Percentiles rank a stretch among this genome's conserved stretches.
Evolutionary conservation across 78 protist genomes (phyloP).

Genomic region (Parvularia atlantis): DNA sequence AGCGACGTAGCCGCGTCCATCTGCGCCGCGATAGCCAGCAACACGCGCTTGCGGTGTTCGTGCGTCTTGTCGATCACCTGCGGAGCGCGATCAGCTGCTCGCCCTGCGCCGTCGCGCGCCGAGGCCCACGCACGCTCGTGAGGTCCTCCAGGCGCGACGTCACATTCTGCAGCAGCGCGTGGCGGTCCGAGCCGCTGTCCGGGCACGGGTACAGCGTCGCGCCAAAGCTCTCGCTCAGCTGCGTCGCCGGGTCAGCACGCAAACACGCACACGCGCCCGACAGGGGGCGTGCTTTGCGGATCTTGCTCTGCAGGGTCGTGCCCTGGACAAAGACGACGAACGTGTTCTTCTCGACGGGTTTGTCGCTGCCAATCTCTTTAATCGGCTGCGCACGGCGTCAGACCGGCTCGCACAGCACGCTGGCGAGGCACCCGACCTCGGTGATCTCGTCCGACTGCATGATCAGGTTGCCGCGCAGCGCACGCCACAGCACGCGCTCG

Average conservation of each 20-base stretch:
- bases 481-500: slow-evolving; percentile 77
- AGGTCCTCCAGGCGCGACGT: slow-evolving; percentile 31
- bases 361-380: too few species aligned
- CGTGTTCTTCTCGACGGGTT: slow-evolving; percentile 39
- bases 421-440: too few species aligned
- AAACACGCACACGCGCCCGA: too few species aligned
- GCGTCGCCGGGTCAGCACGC: too few species aligned
- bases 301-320: slow-evolving; percentile 45
- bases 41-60: neutral
- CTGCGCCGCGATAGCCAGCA: neutral
- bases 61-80: neutral
- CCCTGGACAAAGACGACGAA: slow-evolving; percentile 78
- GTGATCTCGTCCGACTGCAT: slow-evolving; percentile 48
- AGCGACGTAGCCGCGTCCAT: too few species aligned
- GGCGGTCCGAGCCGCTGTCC: slow-evolving; percentile 43
- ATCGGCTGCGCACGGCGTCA: too few species aligned
- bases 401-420: neutral
- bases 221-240: slow-evolving; percentile 66
- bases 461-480: slow-evolving; percentile 75
- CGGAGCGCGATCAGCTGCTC: too few species aligned
- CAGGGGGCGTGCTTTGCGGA: slow-evolving; percentile 20
- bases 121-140: neutral
- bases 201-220: slow-evolving; percentile 74
- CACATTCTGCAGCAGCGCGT: slow-evolving; percentile 36
- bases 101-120: too few species aligned